Base-by-base conservation (phyloP, 257 asterid genomes). In the Osmanthus fragrans region DNA sequence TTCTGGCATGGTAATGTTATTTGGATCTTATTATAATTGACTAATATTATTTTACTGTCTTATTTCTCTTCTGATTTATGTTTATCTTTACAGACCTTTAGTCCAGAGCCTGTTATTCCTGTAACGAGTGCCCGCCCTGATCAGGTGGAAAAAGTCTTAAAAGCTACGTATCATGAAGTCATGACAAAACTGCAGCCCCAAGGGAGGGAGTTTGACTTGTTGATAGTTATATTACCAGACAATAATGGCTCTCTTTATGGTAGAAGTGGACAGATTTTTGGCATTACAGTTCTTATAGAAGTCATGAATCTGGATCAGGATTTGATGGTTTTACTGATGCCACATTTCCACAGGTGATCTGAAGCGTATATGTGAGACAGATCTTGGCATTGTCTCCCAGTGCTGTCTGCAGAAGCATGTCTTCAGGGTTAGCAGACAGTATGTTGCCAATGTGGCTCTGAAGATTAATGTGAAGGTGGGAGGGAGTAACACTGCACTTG, bases 201-300 rank as follows among this genome's bases (percentile, higher is more conserved):
- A 1, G 84, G 82, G 79, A 96, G 84, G 85, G 98, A 92, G 79
- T 96, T 96, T 21, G 99, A 96, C 87, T 87, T 96, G 84, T 88
- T 96, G 49, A 85, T 96, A 66, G 99, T 88, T 70, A 86, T 96
- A 71, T 83, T 96, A 51, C 99, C 99, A 0, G 99, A 96, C 82
- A 96, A 96, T 71, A 96, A 96, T 81, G 98, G 98, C 60, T 90
- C 98, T 47, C 96, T 96, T 39, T 96, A 96, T 83, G 99, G 99
- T 96, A 89, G 73, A 77, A 12, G 65, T 19, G 54, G 11, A 33
- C 54, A 54, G 16, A 19, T 82, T 27, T 45, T 45, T 47, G 19
- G 9, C 37, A 25, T 39, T 5, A 32, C n/a, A 30, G 39, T 27
- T 63, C 18, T 33, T 7, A 3, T n/a, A 56, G 29, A 19, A 56